Base-by-base conservation (phyloP, 768 basidiomycete species). In the Strobilomyces echinocephalus region DNA sequence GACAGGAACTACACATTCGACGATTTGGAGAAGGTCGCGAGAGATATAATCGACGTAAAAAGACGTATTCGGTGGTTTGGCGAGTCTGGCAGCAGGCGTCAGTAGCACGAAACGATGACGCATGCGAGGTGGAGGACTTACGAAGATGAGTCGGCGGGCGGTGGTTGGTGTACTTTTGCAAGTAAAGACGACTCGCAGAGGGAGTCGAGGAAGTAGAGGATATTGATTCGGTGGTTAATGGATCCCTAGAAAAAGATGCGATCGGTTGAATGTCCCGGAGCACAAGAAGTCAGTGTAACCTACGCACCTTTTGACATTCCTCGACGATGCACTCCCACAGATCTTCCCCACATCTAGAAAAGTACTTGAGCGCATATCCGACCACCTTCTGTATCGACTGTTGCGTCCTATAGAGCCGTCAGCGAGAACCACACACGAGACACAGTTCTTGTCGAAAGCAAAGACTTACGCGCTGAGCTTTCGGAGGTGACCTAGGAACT, bases 291-390 rank as follows among this genome's bases (percentile, higher is more conserved):
- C 45, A 43, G 38, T 5, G 34, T 43, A 24, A 24, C 24, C 24
- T 4, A 21, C 43, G 11, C 53, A 87, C 93, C 79, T 93, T 95
- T 67, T 88, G 84, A 58, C 87, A 91, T 72, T 95, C 91, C 65
- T 95, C 92, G 24, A 93, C 71, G 36, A 95, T 80, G 61, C 92
- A 95, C 60, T 95, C 92, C 94, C 93, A 95, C 11, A 95, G 69
- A 68, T 97, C 92, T 62, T 95, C 92, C 7, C 90, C 92, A 52
- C 91, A 94, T 52, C 80, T 80, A 6, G 85, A 76, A 50, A 87
- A 93, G 63, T 88, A 85, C 67, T 93, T 93, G 51, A 94, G 76
- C 0, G 91, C 90, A 62, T 84, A 95, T 9, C 79, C 77, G 31
- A 95, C 93, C 34, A 89, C 87, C 68, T 87, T 90, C 69, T 91